Base-by-base conservation (phyloP, 140 eudicot genomes). In the Ambrosia hybrid region DNA sequence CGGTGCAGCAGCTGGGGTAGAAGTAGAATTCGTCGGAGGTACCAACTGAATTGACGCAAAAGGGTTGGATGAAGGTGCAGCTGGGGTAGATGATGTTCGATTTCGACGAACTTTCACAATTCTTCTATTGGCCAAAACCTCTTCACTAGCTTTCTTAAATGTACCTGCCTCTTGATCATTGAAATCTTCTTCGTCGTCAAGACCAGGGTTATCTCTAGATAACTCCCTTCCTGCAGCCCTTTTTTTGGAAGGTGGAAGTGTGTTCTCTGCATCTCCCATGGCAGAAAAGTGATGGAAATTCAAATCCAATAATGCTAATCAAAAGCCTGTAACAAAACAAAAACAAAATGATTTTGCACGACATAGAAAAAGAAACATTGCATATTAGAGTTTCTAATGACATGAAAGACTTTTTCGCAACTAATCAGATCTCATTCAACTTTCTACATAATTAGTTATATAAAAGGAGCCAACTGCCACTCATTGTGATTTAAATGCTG, bases 61-160 rank as follows among this genome's bases (percentile, higher is more conserved):
- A 55, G 98, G 96, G 59, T 91, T 91, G 65, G 92, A 79, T 26
- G 98, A 79, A 67, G 92, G 82, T 13, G 74, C 78, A 30, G 93
- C 51, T 0, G 95, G 78, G n/a, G 83, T 34, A 13, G 83, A 4
- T 3, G 92, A 57, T 6, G 90, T 6, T 52, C 71, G 86, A 6
- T 69, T 79, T 41, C 95, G 86, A 51, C 92, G 92, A 55, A 89
- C 98, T 87, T 89, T 92, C 51, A 92, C 92, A 15, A 92, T 89
- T 78, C 84, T 89, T 83, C 98, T 87, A 12, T 74, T 82, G 9
- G 95, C 96, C 75, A 92, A 59, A 46, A 92, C 98, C 33, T 92
- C 98, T 3, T 92, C 98, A 71, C 89, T 87, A 13, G 96, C 98
- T 68, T 53, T 83, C 78, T 84, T 78, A 68, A 92, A 89, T 51